phyloP scores from a whole-genome alignment of 768 basidiomycete species.

The Tylopilus balloui region DNA sequence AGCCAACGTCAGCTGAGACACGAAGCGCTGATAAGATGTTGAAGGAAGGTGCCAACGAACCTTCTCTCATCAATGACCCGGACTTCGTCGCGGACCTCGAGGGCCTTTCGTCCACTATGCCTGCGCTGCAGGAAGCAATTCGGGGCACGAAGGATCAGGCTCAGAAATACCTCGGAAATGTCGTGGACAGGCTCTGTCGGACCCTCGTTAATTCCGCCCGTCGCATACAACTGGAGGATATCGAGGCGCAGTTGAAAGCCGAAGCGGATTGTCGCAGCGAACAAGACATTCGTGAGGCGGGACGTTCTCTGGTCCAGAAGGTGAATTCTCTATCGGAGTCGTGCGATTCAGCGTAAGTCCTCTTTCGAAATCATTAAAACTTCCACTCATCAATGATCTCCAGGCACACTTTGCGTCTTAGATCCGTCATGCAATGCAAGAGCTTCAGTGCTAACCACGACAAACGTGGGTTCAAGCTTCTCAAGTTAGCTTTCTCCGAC shows the following conservation, averaged over 20 bases:
- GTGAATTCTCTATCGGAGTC: constrained; percentile 18
- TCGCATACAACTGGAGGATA: constrained; percentile 18
- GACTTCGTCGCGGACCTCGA: constrained; percentile 26
- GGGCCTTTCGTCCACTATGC: constrained; percentile 4
- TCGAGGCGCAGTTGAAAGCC: constrained; percentile 7
- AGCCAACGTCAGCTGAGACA: constrained; percentile 10
- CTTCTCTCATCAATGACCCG: constrained; percentile 18
- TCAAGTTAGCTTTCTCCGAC: not conserved
- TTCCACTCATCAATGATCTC: not conserved
- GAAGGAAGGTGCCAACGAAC: constrained; percentile 19
- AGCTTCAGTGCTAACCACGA: not conserved
- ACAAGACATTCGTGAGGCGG: constrained; percentile 12
- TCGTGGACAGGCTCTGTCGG: constrained; percentile 20
- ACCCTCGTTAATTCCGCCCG: constrained; percentile 6
- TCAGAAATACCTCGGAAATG: constrained; percentile 14
- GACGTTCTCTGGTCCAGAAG: constrained; percentile 15
- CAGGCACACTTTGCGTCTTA: constrained; percentile 19
- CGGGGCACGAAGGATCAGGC: constrained; percentile 13
- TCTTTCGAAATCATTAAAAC: not conserved
- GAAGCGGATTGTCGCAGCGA: constrained; percentile 15
- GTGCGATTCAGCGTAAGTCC: constrained; percentile 16
- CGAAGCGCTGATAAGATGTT: constrained; percentile 18
- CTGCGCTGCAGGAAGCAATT: constrained; percentile 16
- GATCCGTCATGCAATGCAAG: not conserved
- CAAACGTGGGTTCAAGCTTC: constrained; percentile 1